These are phyloP conservation scores for Ailanthus altissimus DNA, from an alignment of 345 rosid species.

Conservation along the genomic window DNA sequence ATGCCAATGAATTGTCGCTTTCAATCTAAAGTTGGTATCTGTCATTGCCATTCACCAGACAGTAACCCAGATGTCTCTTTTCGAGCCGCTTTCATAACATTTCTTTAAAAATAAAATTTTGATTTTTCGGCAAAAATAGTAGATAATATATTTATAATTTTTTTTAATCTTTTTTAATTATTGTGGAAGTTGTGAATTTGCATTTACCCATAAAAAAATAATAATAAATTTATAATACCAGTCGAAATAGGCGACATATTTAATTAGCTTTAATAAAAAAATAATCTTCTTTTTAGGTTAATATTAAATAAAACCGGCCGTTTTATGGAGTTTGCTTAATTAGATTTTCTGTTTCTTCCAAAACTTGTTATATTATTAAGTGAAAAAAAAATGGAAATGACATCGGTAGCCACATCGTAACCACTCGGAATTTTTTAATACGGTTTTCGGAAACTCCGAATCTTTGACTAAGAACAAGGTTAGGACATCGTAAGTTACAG, in stretches of 20 bases:
- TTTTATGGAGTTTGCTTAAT: conserved; percentile 9
- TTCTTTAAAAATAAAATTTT: neutral
- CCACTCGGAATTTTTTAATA: neutral
- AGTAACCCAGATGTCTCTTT: conserved; percentile 17
- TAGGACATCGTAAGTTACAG: neutral
- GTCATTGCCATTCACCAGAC: conserved; percentile 54
- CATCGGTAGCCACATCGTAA: neutral
- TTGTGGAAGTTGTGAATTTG: too few species aligned
- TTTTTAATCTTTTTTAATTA: too few species aligned
- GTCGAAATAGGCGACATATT: too few species aligned
- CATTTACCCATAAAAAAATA: too few species aligned
- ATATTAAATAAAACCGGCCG: too few species aligned
- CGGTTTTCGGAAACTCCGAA: neutral
- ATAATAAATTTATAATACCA: too few species aligned
- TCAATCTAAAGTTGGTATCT: conserved; percentile 45
- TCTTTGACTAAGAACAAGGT: neutral
- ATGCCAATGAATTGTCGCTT: conserved; percentile 21
- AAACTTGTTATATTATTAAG: neutral
- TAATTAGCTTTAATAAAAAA: too few species aligned
- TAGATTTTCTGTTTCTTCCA: neutral
- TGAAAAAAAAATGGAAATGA: neutral
- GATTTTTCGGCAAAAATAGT: neutral
- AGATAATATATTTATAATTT: too few species aligned
- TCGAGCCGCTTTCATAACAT: conserved; percentile 26
- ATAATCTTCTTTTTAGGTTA: too few species aligned